Percentiles rank a stretch among this genome's conserved stretches.
Conservation (phyloP, 371 early-diverging fungal genomes). For the Mortierella sp. region DNA sequence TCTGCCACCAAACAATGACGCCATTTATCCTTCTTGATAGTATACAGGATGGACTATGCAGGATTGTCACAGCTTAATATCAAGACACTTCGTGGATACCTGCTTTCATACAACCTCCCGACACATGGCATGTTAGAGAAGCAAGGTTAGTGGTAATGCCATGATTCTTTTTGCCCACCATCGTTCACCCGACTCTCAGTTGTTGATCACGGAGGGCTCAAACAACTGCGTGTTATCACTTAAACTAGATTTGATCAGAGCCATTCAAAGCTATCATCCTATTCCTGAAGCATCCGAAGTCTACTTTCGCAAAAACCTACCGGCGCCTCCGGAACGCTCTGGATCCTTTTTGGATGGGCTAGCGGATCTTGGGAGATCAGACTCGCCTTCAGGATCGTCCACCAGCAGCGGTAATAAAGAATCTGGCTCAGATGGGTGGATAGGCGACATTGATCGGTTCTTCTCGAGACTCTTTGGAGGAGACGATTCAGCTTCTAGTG, state of each 20-base stretch:
- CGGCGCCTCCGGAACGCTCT: conserved; percentile 20
- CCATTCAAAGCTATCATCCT: conserved; percentile 43
- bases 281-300: conserved; percentile 48
- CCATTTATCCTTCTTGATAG: conserved; percentile 8
- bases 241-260: conserved; percentile 32
- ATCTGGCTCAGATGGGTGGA: conserved; percentile 31
- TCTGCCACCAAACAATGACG: not conserved
- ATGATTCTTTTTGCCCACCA: not conserved
- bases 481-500: conserved; percentile 16
- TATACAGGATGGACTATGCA: conserved; percentile 43
- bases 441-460: conserved; percentile 44
- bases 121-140: conserved; percentile 53
- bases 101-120: conserved; percentile 41
- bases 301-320: conserved; percentile 40
- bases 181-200: not conserved
- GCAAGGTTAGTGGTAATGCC: conserved; percentile 28
- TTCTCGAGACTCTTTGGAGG: conserved; percentile 36
- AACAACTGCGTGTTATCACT: not conserved
- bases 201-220: not conserved
- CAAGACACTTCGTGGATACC: conserved; percentile 47
- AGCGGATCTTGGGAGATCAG: conserved; percentile 21
- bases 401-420: not conserved
- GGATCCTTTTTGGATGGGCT: conserved; percentile 28
- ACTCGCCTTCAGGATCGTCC: conserved; percentile 30
- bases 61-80: conserved; percentile 41